phyloP scores from a whole-genome alignment of 345 rosid species.

The Erysimum cheiranthoides region DNA sequence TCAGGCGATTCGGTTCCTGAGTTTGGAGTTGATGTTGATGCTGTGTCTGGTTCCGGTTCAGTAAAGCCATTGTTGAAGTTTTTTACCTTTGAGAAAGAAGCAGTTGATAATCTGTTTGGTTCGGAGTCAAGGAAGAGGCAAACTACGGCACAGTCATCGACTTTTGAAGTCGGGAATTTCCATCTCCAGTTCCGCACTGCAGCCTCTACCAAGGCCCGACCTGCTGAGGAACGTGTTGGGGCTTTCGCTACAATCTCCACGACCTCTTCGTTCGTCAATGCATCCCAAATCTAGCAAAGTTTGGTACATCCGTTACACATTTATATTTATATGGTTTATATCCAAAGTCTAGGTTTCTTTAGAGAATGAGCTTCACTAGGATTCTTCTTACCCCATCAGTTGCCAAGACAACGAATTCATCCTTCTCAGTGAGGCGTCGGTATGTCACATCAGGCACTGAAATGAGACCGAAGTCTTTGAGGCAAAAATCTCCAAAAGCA shows the following conservation, averaged over 20 bases:
- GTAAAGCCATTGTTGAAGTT: conserved; percentile 10
- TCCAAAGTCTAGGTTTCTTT: conserved; percentile 60
- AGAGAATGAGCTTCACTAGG: conserved; percentile 15
- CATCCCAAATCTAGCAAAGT: conserved; percentile 85
- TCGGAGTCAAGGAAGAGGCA: conserved; percentile 79
- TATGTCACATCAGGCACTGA: conserved; percentile 87
- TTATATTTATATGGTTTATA: conserved; percentile 37
- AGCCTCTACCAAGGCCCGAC: conserved; percentile 79
- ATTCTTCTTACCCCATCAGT: conserved; percentile 82
- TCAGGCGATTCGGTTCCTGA: conserved; percentile 69
- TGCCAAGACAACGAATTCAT: conserved; percentile 93
- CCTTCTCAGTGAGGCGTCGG: conserved; percentile 68
- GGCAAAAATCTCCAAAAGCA: conserved; percentile 98
- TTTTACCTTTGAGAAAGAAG: conserved; percentile 47
- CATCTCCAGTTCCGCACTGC: conserved; percentile 90
- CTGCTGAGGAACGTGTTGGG: conserved; percentile 69
- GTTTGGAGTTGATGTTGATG: conserved; percentile 43
- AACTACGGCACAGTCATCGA: conserved; percentile 97
- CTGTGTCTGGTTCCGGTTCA: conserved; percentile 30
- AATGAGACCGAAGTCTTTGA: conserved; percentile 90
- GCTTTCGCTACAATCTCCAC: conserved; percentile 80
- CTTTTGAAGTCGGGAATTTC: conserved; percentile 92
- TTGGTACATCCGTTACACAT: background rate
- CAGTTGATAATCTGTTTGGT: conserved; percentile 52
- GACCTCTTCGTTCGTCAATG: conserved; percentile 81